Evolutionary conservation across 2,329 filamentous ascomycete genomes (phyloP).

Genomic region (Botrytis aclada): DNA sequence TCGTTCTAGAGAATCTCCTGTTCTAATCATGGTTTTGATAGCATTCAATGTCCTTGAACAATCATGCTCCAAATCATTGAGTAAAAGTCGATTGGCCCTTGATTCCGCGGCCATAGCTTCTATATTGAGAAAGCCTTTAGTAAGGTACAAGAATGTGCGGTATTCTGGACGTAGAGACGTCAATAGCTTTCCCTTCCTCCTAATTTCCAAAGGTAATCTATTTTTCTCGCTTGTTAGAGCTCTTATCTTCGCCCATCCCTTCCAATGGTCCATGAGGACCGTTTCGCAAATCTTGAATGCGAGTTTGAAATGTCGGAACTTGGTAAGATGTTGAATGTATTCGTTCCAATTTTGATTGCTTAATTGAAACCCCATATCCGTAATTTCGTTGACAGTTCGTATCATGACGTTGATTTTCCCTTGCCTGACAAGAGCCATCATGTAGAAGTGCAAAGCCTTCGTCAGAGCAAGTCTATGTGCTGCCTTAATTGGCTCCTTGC

Average conservation of each 20-base stretch:
- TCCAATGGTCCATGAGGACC: constrained; percentile 74
- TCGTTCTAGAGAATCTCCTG: constrained; percentile 31
- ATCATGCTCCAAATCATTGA: constrained; percentile 31
- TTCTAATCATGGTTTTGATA: constrained; percentile 34
- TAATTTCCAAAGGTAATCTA: constrained; percentile 29
- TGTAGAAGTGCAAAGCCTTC: constrained; percentile 46
- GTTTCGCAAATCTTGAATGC: constrained; percentile 75
- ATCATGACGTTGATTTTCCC: constrained; percentile 52
- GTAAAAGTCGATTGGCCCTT: constrained; percentile 25
- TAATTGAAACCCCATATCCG: constrained; percentile 65
- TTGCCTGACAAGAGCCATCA: constrained; percentile 50
- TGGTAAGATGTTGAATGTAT: constrained; percentile 66
- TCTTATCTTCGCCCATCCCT: constrained; percentile 58
- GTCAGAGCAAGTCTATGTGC: constrained; percentile 42
- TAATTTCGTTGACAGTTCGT: constrained; percentile 48
- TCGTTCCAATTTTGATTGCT: constrained; percentile 79
- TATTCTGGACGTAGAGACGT: constrained; percentile 32
- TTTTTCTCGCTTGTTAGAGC: constrained; percentile 27
- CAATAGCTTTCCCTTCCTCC: constrained; percentile 28
- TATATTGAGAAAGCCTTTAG: constrained; percentile 33
- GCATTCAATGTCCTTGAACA: constrained; percentile 36
- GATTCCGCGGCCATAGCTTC: constrained; percentile 32
- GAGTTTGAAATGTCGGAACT: constrained; percentile 55
- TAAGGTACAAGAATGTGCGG: constrained; percentile 35
- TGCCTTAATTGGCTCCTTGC: constrained; percentile 20